These are phyloP conservation scores for Podospora appendiculata DNA, from an alignment of 495 filamentous ascomycete species.

Conservation along the genomic window DNA sequence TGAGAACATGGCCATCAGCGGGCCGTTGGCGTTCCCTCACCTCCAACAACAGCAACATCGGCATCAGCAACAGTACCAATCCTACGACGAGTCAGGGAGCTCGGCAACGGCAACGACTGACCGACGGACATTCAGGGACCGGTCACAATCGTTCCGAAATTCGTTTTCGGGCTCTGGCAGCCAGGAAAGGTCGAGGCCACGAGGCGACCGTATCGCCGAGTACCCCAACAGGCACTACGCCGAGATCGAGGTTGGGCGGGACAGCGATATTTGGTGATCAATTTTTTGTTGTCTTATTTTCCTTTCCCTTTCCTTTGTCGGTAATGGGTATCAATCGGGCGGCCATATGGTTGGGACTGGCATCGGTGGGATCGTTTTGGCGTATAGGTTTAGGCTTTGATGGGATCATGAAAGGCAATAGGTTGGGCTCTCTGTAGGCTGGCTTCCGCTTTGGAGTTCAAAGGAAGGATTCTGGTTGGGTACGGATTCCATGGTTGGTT, in stretches of 20 bases:
- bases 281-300: not conserved
- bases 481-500: too few species aligned
- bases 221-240: constrained; percentile 10
- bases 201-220: not conserved
- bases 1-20: constrained; percentile 10
- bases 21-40: constrained; percentile 16
- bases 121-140: not conserved
- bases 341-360: not conserved
- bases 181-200: not conserved
- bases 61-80: not conserved
- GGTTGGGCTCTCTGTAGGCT: too few species aligned
- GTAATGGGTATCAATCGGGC: not conserved
- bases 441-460: too few species aligned
- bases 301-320: not conserved
- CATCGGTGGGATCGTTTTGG: too few species aligned
- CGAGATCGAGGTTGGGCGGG: constrained; percentile 19
- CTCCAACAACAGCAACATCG: not conserved
- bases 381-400: too few species aligned
- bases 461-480: too few species aligned
- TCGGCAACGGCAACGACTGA: not conserved
- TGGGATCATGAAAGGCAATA: too few species aligned
- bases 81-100: not conserved
- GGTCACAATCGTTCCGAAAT: not conserved
- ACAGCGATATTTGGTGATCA: constrained; percentile 18
- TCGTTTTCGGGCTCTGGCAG: not conserved